Evolutionary conservation across 2,329 filamentous ascomycete species (phyloP).

Genomic region (Colletotrichum graminicola): DNA sequence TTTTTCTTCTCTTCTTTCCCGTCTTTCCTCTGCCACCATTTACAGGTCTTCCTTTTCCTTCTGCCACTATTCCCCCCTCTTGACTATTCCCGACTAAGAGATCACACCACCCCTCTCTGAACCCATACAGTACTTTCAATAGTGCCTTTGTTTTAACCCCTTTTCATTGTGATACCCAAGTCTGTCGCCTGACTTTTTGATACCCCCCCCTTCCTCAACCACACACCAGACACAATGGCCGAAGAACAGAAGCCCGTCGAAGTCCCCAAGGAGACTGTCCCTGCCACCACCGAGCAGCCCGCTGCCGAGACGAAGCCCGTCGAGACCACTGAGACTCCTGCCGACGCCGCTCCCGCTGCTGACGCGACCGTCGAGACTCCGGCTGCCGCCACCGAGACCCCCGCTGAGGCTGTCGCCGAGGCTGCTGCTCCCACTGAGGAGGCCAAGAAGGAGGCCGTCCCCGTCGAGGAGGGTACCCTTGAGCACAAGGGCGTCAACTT

Average conservation of each 20-base stretch:
- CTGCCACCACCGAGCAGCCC: conserved; percentile 57
- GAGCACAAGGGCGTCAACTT: conserved; percentile 89
- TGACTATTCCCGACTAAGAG: conserved; percentile 47
- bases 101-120: conserved; percentile 14
- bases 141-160: conserved; percentile 55
- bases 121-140: conserved; percentile 47
- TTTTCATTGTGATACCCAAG: conserved; percentile 66
- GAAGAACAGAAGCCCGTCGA: conserved; percentile 79
- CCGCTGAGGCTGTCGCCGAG: conserved; percentile 59
- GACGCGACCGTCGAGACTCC: conserved; percentile 54
- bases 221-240: conserved; percentile 71
- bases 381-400: conserved; percentile 51
- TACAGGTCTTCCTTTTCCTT: conserved; percentile 47
- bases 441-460: conserved; percentile 69
- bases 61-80: conserved; percentile 47
- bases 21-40: conserved; percentile 50
- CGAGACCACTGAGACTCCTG: conserved; percentile 47
- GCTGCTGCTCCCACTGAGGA: conserved; percentile 56
- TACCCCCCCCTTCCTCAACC: conserved; percentile 51
- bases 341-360: conserved; percentile 54
- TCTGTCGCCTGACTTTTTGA: conserved; percentile 54
- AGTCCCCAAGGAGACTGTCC: conserved; percentile 65
- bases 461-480: conserved; percentile 85
- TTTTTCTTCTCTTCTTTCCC: conserved; percentile 44
- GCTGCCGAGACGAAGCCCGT: conserved; percentile 52